Base-by-base conservation (phyloP, 768 basidiomycete genomes). In the Boletus subparvulus region DNA sequence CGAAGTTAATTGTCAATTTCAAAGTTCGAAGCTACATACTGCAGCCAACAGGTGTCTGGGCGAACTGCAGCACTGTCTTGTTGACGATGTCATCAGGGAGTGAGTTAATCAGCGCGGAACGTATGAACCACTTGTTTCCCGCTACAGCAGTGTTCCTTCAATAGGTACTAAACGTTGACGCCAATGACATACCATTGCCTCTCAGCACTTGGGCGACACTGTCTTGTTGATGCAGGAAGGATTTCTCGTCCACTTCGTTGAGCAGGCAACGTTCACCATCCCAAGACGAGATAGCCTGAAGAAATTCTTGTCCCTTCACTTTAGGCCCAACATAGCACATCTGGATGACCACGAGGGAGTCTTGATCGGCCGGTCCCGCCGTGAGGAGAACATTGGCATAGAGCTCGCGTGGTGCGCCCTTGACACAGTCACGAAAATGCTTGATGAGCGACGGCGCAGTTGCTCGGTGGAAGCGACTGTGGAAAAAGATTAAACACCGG, bases 381-480 rank as follows among this genome's bases (percentile, higher is more conserved):
- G 94, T 96, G 53, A 96, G 80, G 52, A 96, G 82, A 35, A 93
- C 83, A 67, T 95, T 96, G 37, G 91, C 88, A 69, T 97, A 97
- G 17, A 95, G 81, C 65, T 92, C 88, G 11, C 88, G 82, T 2
- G 93, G 92, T 13, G 91, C 90, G 40, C 86, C 85, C 67, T 95
- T 95, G 75, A 95, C 82, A 65, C 92, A 94, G 70, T 97, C 94
- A 26, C 94, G 85, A 75, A 94, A 92, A 73, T 96, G 94, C 61
- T 86, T 88, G 68, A 97, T 85, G 44, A 96, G 82, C 6, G 90
- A 92, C 4, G 92, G 86, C 0, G 94, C 88, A 0, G 92, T 95
- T n/a, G 85, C 82, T 47, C 80, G 83, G 70, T 92, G 86, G 75
- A 96, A 97, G 37, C 91, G 89, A 71, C 93, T 95, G 65, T 8